phyloP scores from a whole-genome alignment of 768 basidiomycete genomes.

The Leccinum variicolor region DNA sequence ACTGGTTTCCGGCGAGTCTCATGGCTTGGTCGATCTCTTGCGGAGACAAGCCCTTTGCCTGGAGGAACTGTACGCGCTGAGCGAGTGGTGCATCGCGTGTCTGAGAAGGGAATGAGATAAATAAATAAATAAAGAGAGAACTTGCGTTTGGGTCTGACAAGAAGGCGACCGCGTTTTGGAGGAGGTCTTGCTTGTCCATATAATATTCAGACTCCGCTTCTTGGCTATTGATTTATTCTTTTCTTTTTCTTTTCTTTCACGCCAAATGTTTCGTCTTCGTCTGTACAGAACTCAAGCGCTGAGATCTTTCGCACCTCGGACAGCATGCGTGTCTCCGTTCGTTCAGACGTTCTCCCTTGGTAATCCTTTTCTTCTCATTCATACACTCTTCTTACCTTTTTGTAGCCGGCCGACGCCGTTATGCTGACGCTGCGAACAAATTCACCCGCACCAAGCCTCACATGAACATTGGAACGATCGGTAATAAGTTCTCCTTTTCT shows the following conservation, averaged over 20 bases:
- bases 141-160: conserved; percentile 79
- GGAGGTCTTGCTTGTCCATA: conserved; percentile 65
- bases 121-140: background rate
- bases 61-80: conserved; percentile 90
- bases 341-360: conserved; percentile 8
- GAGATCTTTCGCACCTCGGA: conserved; percentile 10
- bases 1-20: conserved; percentile 49
- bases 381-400: background rate
- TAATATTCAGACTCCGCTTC: conserved; percentile 29
- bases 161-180: conserved; percentile 82
- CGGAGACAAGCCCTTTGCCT: conserved; percentile 84
- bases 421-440: conserved; percentile 61
- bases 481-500: conserved; percentile 32
- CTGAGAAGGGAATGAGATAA: conserved; percentile 36
- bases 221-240: background rate
- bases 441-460: conserved; percentile 81
- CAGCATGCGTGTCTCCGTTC: conserved; percentile 9
- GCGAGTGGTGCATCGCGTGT: conserved; percentile 73
- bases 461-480: conserved; percentile 95
- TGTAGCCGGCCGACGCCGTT: conserved; percentile 44
- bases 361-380: background rate
- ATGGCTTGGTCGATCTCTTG: conserved; percentile 86
- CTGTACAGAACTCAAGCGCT: conserved; percentile 1
- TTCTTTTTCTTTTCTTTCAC: background rate
- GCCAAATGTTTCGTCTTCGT: conserved; percentile 30